Conservation (phyloP, 75 land plant species). For the Cunninghamia lanceolata region DNA sequence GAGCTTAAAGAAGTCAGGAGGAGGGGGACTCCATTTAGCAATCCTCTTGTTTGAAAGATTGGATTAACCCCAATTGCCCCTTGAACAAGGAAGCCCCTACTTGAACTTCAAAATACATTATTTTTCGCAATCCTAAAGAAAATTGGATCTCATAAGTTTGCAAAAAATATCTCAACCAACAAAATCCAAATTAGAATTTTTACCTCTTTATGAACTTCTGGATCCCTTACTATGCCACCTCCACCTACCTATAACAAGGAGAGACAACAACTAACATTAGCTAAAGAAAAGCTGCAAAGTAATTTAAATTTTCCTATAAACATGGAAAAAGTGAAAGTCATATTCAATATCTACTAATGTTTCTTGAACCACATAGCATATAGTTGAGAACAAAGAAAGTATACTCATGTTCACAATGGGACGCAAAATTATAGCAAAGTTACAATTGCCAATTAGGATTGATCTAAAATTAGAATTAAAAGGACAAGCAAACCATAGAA, state of each 20-base stretch:
- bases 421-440: background rate
- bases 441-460: background rate
- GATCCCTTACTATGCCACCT: conserved; percentile 94
- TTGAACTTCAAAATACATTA: background rate
- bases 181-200: background rate
- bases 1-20: too few species aligned
- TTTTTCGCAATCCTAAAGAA: background rate
- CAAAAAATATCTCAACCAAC: background rate
- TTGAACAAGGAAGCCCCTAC: too few species aligned
- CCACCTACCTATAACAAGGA: conserved; percentile 66
- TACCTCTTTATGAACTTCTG: conserved; percentile 86
- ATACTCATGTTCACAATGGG: background rate
- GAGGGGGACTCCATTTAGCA: too few species aligned
- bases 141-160: background rate
- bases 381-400: background rate
- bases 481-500: background rate
- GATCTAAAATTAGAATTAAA: background rate
- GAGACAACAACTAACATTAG: background rate
- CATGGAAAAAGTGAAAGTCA: background rate
- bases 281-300: background rate
- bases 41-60: too few species aligned
- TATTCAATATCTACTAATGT: background rate
- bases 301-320: background rate
- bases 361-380: background rate
- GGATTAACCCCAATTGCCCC: too few species aligned